phyloP scores from a whole-genome alignment of 2,329 filamentous ascomycete species.

The Pezicula rhizophila region DNA sequence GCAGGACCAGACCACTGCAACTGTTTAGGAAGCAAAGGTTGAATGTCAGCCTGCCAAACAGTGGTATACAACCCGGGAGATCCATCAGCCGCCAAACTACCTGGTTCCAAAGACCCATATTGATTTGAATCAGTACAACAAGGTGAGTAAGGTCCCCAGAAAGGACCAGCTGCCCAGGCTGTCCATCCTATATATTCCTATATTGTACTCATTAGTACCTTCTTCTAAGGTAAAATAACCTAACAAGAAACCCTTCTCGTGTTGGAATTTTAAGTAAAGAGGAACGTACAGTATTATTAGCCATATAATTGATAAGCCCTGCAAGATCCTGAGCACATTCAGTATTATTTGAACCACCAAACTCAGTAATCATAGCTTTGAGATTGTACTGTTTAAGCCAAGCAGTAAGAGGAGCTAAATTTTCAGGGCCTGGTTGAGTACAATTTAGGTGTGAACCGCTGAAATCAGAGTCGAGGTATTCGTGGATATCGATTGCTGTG shows the following conservation, averaged over 20 bases:
- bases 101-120: constrained; percentile 40
- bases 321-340: constrained; percentile 34
- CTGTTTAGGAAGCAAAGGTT: constrained; percentile 35
- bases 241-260: too few relatives aligned
- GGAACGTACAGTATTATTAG: constrained; percentile 26
- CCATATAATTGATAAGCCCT: constrained; percentile 40
- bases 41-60: constrained; percentile 38
- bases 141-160: constrained; percentile 39
- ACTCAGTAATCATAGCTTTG: constrained; percentile 45
- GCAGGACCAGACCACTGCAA: constrained; percentile 31
- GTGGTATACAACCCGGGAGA: constrained; percentile 38
- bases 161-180: constrained; percentile 43
- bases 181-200: constrained; percentile 44
- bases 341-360: constrained; percentile 40
- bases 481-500: constrained; percentile 44
- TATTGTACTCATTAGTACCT: too few relatives aligned
- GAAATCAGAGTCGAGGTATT: constrained; percentile 45
- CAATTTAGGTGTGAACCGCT: constrained; percentile 38
- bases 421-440: constrained; percentile 31
- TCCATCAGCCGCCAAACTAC: constrained; percentile 36
- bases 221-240: too few relatives aligned
- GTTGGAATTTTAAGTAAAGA: too few relatives aligned
- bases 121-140: constrained; percentile 35
- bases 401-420: constrained; percentile 36
- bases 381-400: constrained; percentile 39